Evolutionary conservation across 768 basidiomycete species (phyloP).

Genomic region (Naganishia kalamii): DNA sequence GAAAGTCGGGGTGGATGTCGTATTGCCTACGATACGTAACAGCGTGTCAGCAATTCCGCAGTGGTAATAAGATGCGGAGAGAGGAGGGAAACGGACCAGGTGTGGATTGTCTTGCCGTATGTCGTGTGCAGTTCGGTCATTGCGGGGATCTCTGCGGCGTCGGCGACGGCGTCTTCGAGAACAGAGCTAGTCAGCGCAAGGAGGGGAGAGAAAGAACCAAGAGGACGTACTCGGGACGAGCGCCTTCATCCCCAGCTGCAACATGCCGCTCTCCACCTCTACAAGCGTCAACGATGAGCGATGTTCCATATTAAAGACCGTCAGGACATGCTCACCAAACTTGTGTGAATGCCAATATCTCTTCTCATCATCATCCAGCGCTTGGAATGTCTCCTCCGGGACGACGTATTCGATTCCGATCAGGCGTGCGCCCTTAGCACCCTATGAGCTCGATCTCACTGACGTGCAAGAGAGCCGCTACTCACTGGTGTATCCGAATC

Average conservation of each 20-base stretch:
- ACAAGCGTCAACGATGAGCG: background rate
- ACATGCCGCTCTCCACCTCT: slow-evolving; percentile 41
- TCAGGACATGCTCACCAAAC: slow-evolving; percentile 46
- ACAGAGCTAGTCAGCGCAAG: background rate
- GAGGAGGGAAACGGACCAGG: slow-evolving; percentile 28
- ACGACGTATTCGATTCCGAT: slow-evolving; percentile 58
- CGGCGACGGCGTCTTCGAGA: slow-evolving; percentile 29
- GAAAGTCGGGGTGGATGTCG: slow-evolving; percentile 49
- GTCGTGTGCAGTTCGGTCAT: slow-evolving; percentile 53
- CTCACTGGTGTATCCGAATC: slow-evolving; percentile 51
- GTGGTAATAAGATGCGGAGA: no score
- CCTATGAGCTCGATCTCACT: no score
- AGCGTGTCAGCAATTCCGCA: background rate
- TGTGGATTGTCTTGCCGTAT: slow-evolving; percentile 51
- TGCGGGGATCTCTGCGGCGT: slow-evolving; percentile 39
- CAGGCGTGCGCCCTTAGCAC: slow-evolving; percentile 51
- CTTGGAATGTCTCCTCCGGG: slow-evolving; percentile 50
- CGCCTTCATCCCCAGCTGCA: slow-evolving; percentile 36
- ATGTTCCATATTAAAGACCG: background rate
- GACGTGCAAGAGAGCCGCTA: no score
- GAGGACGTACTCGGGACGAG: slow-evolving; percentile 35
- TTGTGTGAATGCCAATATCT: slow-evolving; percentile 56
- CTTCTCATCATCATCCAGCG: slow-evolving; percentile 18
- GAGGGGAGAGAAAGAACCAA: background rate
- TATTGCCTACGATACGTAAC: slow-evolving; percentile 29